Percentiles rank a stretch among this genome's conserved stretches.
phyloP scores from a whole-genome alignment of 148 eudicot species.

The Chenopodium album region DNA sequence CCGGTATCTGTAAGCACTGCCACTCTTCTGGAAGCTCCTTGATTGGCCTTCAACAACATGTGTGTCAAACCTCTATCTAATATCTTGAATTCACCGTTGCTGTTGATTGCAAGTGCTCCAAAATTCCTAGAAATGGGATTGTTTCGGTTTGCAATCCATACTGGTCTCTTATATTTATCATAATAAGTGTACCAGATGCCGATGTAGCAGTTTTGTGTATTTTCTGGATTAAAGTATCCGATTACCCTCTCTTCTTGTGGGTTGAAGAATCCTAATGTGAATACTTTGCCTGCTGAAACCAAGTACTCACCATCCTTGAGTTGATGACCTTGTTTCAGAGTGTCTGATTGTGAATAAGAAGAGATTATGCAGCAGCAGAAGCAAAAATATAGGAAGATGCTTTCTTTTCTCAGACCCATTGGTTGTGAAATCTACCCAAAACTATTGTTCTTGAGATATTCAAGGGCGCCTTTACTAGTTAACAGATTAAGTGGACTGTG shows the following conservation, averaged over 20 bases:
- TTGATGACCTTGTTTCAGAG: constrained; percentile 23
- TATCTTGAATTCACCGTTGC: constrained; percentile 22
- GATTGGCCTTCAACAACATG: constrained; percentile 14
- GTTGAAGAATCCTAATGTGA: constrained; percentile 27
- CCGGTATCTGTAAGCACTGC: constrained; percentile 26
- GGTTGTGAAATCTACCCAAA: too few species aligned
- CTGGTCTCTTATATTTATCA: neutral
- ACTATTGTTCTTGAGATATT: too few species aligned
- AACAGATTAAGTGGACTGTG: neutral
- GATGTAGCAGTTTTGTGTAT: constrained; percentile 14
- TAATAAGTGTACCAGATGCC: constrained; percentile 26
- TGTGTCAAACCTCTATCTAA: constrained; percentile 5
- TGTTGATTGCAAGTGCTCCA: constrained; percentile 16
- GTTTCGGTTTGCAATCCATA: constrained; percentile 33
- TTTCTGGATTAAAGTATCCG: constrained; percentile 26
- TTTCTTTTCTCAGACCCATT: constrained; percentile 9
- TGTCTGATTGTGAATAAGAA: constrained; percentile 17
- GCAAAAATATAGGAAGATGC: neutral
- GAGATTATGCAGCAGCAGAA: constrained; percentile 9
- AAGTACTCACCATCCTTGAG: constrained; percentile 19
- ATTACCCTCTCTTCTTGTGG: neutral
- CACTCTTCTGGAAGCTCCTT: constrained; percentile 1
- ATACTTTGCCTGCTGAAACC: constrained; percentile 26
- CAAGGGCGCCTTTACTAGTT: neutral
- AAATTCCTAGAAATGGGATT: constrained; percentile 20